Conservation (phyloP, 441 rosid species). For the Erysimum cheiri region DNA sequence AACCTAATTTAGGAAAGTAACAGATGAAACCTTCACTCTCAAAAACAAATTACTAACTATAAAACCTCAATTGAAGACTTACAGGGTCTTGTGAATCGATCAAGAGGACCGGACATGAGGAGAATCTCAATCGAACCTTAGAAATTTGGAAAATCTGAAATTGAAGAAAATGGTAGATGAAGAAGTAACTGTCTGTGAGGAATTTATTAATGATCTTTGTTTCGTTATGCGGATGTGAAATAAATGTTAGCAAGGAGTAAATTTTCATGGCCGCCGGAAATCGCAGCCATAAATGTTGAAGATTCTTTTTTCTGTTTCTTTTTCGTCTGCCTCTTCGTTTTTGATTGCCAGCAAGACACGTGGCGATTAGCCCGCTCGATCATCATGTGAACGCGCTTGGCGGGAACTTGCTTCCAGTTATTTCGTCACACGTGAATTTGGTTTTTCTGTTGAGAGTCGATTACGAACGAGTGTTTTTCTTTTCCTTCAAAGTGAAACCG, state of each 20-base stretch:
- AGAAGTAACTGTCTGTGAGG: conserved; percentile 15
- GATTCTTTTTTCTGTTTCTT: neutral
- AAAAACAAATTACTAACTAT: neutral
- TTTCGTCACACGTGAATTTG: neutral
- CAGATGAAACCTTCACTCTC: neutral
- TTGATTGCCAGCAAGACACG: conserved; percentile 27
- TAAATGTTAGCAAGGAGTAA: neutral
- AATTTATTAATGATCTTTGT: neutral
- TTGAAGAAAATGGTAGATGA: neutral
- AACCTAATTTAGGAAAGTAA: neutral
- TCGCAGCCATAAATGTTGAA: neutral
- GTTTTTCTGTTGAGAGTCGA: neutral
- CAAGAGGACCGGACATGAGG: conserved; percentile 70
- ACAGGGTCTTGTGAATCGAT: conserved; percentile 68
- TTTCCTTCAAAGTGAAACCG: too few relatives aligned
- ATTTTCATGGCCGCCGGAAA: neutral
- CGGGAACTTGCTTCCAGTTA: conserved; percentile 31
- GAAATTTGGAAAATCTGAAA: neutral
- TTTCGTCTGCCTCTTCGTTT: conserved; percentile 11
- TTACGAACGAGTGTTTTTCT: neutral
- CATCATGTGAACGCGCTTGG: conserved; percentile 2
- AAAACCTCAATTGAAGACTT: conserved; percentile 35
- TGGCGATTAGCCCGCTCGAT: neutral
- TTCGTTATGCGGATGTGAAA: conserved; percentile 7
- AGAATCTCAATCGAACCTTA: neutral